Conservation (phyloP, 2,329 filamentous ascomycete species). For the Stachybotrys echinatus region DNA sequence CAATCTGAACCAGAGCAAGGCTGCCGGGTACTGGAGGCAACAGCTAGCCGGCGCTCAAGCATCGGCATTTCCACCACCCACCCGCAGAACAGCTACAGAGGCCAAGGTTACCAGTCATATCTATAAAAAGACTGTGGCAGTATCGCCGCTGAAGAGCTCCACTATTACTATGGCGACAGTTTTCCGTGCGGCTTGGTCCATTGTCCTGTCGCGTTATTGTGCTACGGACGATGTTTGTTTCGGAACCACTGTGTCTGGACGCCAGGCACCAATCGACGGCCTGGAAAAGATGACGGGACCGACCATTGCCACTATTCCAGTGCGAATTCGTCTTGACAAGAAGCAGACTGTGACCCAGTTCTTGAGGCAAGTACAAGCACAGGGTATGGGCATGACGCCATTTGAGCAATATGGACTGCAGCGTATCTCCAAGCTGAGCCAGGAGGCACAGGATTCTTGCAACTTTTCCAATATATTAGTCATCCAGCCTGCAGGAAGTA, state of each 20-base stretch:
- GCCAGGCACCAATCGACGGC: conserved; percentile 16
- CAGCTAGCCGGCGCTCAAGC: conserved; percentile 21
- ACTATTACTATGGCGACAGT: conserved; percentile 11
- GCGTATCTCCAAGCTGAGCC: neutral
- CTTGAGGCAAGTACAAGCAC: neutral
- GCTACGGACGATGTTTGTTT: conserved; percentile 17
- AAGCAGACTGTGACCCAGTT: neutral
- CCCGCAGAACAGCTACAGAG: neutral
- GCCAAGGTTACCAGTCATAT: neutral
- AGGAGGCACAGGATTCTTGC: neutral
- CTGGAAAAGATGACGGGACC: conserved; percentile 21
- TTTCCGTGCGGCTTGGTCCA: conserved; percentile 17
- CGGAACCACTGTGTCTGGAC: conserved; percentile 20
- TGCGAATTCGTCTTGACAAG: conserved; percentile 1
- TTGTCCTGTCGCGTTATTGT: conserved; percentile 14
- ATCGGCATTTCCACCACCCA: neutral
- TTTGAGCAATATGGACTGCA: conserved; percentile 1
- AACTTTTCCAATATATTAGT: neutral
- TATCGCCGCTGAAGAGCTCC: neutral
- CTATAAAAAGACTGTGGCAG: neutral
- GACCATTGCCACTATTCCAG: conserved; percentile 22
- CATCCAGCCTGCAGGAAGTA: neutral
- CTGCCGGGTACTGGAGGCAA: conserved; percentile 30
- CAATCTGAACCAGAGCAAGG: conserved; percentile 15
- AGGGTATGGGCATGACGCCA: neutral